Base-by-base conservation (phyloP, 805 yeast species). In the Yamadazyma sp. region DNA sequence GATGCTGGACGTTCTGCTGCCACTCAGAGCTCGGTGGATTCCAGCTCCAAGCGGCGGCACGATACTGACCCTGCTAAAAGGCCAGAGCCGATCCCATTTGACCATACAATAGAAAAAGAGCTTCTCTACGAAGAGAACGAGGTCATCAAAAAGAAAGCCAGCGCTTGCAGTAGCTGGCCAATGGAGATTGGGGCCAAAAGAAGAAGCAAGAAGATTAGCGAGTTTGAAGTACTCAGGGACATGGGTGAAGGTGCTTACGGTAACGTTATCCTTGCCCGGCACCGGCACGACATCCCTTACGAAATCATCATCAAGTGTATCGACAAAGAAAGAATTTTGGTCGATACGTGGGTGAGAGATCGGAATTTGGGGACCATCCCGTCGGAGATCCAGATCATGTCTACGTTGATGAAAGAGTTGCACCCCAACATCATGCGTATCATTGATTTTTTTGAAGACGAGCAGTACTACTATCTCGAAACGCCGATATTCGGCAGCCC, bases 201-300 rank as follows among this genome's bases (percentile, higher is more conserved):
- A 52, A 73, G 96, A 37, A 79, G 74, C 14, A 86, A 86, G 55
- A 77, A 78, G 43, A 74, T 87, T 45, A 57, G 72, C 0, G 95
- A 89, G 55, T 93, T 87, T 50, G 60, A 65, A 1, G 74, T 85
- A 1, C 31, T 88, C 29, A 84, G 85, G 55, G 78, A 80, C 45
- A 78, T 93, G 80, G 99, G 99, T 1, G 91, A 85, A 58, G 99
- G 99, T 25, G 96, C 98, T 0, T 93, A 93, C 54, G 99, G 99
- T 9, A 86, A 87, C 54, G 99, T 93, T 13, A 82, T 87, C 17
- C 70, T 87, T 16, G 93, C 86, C 3, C 75, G 75, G 56, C 84
- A 82, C 53, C 76, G 73, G 31, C 68, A 72, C 18, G 88, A 84
- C 48, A 72, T 76, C 0, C 61, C 62, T 2, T 82, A 85, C 56